Evolutionary conservation across 2,329 filamentous ascomycete genomes (phyloP).

Genomic region (Clarireedia monteithiana): DNA sequence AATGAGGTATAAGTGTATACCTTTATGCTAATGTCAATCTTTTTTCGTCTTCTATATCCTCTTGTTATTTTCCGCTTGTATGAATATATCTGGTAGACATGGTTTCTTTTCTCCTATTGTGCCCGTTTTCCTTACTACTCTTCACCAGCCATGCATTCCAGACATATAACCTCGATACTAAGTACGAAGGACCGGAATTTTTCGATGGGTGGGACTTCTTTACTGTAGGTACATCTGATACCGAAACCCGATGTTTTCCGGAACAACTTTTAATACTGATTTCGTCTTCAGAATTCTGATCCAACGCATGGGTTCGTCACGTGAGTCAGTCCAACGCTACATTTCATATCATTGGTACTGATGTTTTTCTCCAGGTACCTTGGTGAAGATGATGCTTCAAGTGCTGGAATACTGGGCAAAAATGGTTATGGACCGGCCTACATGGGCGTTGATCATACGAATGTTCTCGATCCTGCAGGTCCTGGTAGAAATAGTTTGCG

Average conservation of each 20-base stretch:
- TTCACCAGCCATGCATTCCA: neutral
- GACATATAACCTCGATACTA: neutral
- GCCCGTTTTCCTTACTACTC: too few species aligned
- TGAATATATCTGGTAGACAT: too few species aligned
- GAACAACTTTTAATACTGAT: neutral
- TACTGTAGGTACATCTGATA: neutral
- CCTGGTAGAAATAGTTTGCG: constrained; percentile 48
- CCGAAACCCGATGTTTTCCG: too few species aligned
- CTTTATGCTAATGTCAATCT: too few species aligned
- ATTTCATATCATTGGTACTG: neutral
- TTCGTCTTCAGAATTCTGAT: neutral
- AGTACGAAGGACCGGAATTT: neutral
- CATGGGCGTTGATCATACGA: constrained; percentile 59
- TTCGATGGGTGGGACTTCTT: constrained; percentile 3
- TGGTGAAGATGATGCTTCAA: neutral
- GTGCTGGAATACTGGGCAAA: constrained; percentile 6
- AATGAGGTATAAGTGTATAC: too few species aligned
- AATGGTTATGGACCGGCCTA: constrained; percentile 42
- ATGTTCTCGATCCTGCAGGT: constrained; percentile 33
- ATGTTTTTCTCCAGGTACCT: neutral
- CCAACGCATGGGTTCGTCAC: constrained; percentile 18
- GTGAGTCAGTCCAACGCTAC: neutral
- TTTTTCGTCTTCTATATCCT: too few species aligned
- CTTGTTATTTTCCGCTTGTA: too few species aligned
- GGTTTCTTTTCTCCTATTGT: too few species aligned